phyloP scores from a whole-genome alignment of 2,329 filamentous ascomycete species.

The Colletotrichum viniferum region DNA sequence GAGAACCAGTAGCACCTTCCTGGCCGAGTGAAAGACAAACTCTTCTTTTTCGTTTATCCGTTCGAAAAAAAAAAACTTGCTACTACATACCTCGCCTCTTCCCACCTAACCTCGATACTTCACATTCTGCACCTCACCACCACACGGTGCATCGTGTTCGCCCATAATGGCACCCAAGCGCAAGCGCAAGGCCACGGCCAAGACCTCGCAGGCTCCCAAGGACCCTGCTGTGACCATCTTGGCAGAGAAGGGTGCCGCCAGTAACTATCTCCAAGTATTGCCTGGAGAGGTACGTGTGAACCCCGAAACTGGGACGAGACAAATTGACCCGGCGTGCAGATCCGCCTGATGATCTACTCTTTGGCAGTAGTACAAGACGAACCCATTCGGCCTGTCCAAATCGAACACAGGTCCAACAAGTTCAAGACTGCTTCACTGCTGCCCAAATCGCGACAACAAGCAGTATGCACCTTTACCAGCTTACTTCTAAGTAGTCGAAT shows the following conservation, averaged over 20 bases:
- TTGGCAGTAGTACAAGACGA: background rate
- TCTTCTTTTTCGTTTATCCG: background rate
- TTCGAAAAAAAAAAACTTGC: background rate
- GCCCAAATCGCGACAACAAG: background rate
- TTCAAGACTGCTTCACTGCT: background rate
- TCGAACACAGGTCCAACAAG: background rate
- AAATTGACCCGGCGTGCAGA: background rate
- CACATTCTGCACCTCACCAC: background rate
- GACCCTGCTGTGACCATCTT: background rate
- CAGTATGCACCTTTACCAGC: background rate
- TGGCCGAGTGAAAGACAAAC: background rate
- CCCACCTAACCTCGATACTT: background rate
- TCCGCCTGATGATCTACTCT: background rate
- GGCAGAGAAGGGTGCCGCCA: background rate
- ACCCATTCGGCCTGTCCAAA: background rate
- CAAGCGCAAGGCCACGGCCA: background rate
- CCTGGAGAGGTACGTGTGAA: background rate
- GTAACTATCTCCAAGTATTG: background rate
- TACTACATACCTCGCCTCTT: background rate
- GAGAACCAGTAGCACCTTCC: background rate
- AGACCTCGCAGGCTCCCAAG: background rate
- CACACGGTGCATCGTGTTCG: background rate
- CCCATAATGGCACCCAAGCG: background rate
- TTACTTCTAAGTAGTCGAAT: background rate
- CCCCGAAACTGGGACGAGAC: background rate